phyloP scores from a whole-genome alignment of 257 asterid species.

The Solanum etuberosum region DNA sequence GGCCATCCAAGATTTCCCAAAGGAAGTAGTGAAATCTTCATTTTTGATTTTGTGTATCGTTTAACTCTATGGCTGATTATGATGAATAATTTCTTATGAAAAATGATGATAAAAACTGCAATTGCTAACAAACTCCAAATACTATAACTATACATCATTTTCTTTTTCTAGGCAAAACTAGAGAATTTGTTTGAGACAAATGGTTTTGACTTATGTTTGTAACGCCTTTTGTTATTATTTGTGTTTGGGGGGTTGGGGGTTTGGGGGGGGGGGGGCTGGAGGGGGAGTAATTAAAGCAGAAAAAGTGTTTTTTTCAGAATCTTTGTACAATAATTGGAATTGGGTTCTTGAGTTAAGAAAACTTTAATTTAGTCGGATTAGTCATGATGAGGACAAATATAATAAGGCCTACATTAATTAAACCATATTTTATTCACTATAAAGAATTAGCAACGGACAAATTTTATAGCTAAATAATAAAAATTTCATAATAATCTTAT shows the following conservation, averaged over 20 bases:
- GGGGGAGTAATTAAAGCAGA: background rate
- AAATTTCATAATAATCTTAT: background rate
- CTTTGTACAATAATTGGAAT: background rate
- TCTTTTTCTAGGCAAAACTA: background rate
- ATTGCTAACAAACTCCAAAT: slow-evolving; percentile 19
- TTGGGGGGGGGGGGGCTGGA: too few species aligned
- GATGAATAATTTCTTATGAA: slow-evolving; percentile 12
- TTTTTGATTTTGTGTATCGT: background rate
- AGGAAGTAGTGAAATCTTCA: slow-evolving; percentile 25
- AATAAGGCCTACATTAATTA: background rate
- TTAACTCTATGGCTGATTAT: background rate
- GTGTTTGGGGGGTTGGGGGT: background rate
- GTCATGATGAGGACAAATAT: background rate
- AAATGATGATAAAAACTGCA: slow-evolving; percentile 11
- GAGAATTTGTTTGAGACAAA: background rate
- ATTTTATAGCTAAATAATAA: too few species aligned
- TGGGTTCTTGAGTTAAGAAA: background rate
- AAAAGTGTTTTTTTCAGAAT: background rate
- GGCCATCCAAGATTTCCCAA: slow-evolving; percentile 80
- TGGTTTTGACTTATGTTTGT: background rate
- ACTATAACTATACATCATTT: background rate
- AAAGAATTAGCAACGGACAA: background rate
- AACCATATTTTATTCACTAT: background rate
- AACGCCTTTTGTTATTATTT: background rate
- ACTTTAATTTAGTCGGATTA: background rate